Conservation (phyloP, 148 eudicot species). For the Gaultheria prostrata region DNA sequence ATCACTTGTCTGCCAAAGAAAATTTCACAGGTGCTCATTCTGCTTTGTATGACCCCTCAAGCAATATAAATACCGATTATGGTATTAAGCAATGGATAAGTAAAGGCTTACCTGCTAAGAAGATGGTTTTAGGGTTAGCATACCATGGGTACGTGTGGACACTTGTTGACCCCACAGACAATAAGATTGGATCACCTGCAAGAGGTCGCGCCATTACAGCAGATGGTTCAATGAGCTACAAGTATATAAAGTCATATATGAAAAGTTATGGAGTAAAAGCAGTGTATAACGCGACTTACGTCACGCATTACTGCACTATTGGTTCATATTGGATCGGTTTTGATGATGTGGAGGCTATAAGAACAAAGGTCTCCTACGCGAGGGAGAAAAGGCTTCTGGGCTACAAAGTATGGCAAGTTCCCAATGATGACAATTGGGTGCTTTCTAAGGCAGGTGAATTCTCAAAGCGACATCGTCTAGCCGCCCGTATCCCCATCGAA, state of each 20-base stretch:
- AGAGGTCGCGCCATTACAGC: constrained; percentile 27
- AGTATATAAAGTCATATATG: constrained; percentile 19
- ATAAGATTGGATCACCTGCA: constrained; percentile 32
- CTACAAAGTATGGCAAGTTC: constrained; percentile 34
- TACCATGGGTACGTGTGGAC: constrained; percentile 46
- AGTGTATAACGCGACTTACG: constrained; percentile 32
- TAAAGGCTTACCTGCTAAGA: constrained; percentile 32
- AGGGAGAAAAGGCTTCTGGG: constrained; percentile 45
- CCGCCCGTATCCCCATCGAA: too few species aligned
- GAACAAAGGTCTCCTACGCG: constrained; percentile 44
- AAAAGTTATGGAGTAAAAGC: constrained; percentile 21
- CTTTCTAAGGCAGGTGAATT: constrained; percentile 40
- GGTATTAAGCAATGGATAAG: constrained; percentile 37
- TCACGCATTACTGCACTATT: constrained; percentile 28
- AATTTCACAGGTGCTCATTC: constrained; percentile 39
- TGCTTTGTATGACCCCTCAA: constrained; percentile 40
- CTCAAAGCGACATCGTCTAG: neutral
- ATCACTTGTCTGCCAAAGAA: constrained; percentile 26
- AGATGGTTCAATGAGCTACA: constrained; percentile 41
- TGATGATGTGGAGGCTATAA: constrained; percentile 50
- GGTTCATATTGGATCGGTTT: constrained; percentile 43
- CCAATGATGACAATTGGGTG: constrained; percentile 39
- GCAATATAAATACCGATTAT: constrained; percentile 32
- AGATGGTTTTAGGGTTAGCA: constrained; percentile 39
- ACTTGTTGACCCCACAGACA: constrained; percentile 23